Evolutionary conservation across 2,329 filamentous ascomycete species (phyloP).

Genomic region (Macroventuria anomochaeta): DNA sequence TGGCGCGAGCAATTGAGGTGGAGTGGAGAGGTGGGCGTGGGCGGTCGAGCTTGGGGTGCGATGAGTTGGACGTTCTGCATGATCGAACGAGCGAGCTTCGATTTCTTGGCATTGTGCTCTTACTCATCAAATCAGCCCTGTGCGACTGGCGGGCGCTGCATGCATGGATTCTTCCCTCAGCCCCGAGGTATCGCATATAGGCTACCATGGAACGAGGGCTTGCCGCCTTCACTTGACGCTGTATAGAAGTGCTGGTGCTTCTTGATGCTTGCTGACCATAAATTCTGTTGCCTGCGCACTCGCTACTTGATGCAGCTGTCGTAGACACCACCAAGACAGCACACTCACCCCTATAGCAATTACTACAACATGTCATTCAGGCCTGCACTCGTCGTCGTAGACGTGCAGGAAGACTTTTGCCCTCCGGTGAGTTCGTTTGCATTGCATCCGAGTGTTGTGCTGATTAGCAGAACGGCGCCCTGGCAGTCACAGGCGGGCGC

Average conservation of each 20-base stretch:
- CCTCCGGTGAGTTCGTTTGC: conserved; percentile 69
- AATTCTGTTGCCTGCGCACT: background rate
- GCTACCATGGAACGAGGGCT: background rate
- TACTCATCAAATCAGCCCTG: conserved; percentile 9
- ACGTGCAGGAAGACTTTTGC: conserved; percentile 95
- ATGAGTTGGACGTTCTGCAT: conserved; percentile 34
- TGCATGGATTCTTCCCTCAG: background rate
- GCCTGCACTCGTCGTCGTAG: conserved; percentile 75
- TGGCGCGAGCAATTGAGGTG: conserved; percentile 47
- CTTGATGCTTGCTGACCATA: conserved; percentile 3
- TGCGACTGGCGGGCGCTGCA: background rate
- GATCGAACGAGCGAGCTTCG: conserved; percentile 23
- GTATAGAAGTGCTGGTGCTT: background rate
- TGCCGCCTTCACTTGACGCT: background rate
- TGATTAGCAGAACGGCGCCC: conserved; percentile 72
- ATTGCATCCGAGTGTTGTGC: conserved; percentile 1
- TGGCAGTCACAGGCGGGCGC: conserved; percentile 79
- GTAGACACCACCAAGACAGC: conserved; percentile 1
- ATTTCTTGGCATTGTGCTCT: background rate
- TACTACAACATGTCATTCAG: conserved; percentile 28
- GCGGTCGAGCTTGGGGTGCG: conserved; percentile 36
- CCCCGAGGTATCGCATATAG: background rate
- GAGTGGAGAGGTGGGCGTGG: conserved; percentile 42
- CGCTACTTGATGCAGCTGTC: conserved; percentile 7
- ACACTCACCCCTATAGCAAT: background rate